Evolutionary conservation across 164 flowering plant genomes (phyloP).

Genomic region (Berberis thunbergii): DNA sequence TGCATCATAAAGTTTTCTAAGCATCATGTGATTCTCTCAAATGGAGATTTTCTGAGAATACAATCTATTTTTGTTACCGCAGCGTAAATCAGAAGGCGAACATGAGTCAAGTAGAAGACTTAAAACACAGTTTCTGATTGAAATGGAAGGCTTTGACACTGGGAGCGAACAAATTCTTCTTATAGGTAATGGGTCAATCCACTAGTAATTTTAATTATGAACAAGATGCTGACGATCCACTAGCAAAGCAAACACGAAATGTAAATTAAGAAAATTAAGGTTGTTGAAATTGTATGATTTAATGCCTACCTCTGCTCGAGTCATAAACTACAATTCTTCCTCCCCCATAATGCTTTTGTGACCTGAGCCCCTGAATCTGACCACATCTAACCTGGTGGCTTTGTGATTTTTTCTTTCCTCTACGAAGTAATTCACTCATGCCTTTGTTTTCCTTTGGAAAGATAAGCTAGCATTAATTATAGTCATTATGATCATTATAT

Average conservation of each 20-base stretch:
- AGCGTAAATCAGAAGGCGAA: slow-evolving; percentile 99
- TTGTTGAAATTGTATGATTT: neutral
- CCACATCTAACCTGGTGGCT: too few species aligned
- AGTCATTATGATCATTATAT: neutral
- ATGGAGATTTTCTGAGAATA: slow-evolving; percentile 10
- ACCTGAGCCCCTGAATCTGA: too few species aligned
- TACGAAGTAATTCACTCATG: too few species aligned
- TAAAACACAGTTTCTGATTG: slow-evolving; percentile 96
- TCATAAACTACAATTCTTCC: neutral
- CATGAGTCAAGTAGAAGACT: slow-evolving; percentile 96
- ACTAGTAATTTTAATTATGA: neutral
- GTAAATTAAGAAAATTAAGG: neutral
- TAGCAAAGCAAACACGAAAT: too few species aligned
- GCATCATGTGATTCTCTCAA: neutral
- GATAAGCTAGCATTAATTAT: neutral
- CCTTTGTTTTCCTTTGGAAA: too few species aligned
- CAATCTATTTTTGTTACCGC: slow-evolving; percentile 17
- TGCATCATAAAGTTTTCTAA: too few species aligned
- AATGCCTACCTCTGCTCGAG: neutral
- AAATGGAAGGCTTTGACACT: slow-evolving; percentile 99
- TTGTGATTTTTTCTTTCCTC: too few species aligned
- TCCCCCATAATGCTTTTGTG: neutral
- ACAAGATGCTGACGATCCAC: neutral
- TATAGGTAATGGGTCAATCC: slow-evolving; percentile 47
- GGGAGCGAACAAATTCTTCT: slow-evolving; percentile 93